Conservation (phyloP, 345 rosid genomes). For the Populus davidiana region DNA sequence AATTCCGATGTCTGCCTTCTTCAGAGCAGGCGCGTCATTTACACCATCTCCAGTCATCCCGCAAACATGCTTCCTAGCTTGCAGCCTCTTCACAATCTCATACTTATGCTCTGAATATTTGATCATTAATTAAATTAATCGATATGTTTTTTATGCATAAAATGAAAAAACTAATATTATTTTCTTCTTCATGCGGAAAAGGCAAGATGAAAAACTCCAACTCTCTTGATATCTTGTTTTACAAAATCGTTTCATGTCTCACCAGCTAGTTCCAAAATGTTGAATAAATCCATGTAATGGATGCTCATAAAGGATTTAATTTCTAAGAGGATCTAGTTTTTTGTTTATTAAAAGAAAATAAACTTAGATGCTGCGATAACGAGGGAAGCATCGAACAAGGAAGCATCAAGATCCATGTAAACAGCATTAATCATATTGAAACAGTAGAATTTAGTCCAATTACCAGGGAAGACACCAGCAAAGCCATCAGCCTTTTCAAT, state of each 20-base stretch:
- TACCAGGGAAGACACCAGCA: constrained; percentile 95
- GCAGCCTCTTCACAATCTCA: constrained; percentile 87
- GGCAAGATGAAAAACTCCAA: background rate
- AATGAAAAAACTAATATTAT: background rate
- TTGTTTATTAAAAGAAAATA: too few species aligned
- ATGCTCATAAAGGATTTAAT: background rate
- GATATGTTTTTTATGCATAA: background rate
- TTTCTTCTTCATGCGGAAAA: background rate
- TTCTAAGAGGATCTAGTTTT: background rate
- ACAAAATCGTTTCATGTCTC: background rate
- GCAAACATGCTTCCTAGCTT: constrained; percentile 80
- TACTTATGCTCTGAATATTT: constrained; percentile 72
- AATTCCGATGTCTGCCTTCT: constrained; percentile 93
- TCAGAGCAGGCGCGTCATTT: constrained; percentile 93
- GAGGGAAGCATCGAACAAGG: background rate
- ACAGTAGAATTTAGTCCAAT: background rate
- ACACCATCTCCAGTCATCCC: constrained; percentile 99
- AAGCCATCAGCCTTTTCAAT: constrained; percentile 96
- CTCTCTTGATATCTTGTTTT: background rate
- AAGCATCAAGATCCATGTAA: background rate
- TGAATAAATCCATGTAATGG: background rate
- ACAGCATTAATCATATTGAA: background rate
- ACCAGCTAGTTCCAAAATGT: background rate
- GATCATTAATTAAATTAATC: constrained; percentile 13
- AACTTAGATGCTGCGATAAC: background rate